phyloP scores from a whole-genome alignment of 1,139 yeast genomes.

The Oligophagozyma castellii region DNA sequence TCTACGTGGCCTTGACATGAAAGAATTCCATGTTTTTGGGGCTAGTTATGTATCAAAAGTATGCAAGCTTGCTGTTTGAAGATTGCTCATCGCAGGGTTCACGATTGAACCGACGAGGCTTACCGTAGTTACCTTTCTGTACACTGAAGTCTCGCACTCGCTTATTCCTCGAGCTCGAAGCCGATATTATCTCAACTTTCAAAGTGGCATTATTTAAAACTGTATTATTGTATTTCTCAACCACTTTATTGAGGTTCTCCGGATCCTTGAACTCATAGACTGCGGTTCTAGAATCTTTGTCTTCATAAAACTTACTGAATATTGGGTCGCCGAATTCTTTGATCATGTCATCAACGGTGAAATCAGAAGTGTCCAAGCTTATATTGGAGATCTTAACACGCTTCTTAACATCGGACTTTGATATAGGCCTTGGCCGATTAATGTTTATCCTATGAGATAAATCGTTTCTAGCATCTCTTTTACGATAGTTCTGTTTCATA shows the following conservation, averaged over 20 bases:
- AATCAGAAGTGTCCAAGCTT: slow-evolving; percentile 21
- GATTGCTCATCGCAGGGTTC: too few species aligned
- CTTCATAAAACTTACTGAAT: slow-evolving; percentile 16
- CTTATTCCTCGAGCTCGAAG: slow-evolving; percentile 9
- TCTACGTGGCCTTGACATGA: too few species aligned
- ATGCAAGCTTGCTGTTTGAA: too few species aligned
- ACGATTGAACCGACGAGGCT: too few species aligned
- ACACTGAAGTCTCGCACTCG: slow-evolving; percentile 1
- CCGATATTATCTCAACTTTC: slow-evolving; percentile 16
- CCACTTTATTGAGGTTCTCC: slow-evolving; percentile 11
- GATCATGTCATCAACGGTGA: slow-evolving; percentile 19
- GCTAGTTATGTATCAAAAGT: too few species aligned
- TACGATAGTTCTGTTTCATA: slow-evolving; percentile 16
- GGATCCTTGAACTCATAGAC: slow-evolving; percentile 16
- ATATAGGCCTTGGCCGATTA: slow-evolving; percentile 6
- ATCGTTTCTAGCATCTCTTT: slow-evolving; percentile 22
- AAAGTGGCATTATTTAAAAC: slow-evolving; percentile 13
- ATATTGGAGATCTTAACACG: slow-evolving; percentile 15
- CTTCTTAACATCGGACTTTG: too few species aligned
- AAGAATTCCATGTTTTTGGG: too few species aligned
- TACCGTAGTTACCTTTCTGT: not conserved
- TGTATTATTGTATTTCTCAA: slow-evolving; percentile 13
- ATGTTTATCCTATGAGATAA: slow-evolving; percentile 2
- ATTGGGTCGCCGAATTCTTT: slow-evolving; percentile 16
- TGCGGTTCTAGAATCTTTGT: slow-evolving; percentile 18